phyloP scores from a whole-genome alignment of 2,329 filamentous ascomycete species.

The Aspergillus novoparasiticus region DNA sequence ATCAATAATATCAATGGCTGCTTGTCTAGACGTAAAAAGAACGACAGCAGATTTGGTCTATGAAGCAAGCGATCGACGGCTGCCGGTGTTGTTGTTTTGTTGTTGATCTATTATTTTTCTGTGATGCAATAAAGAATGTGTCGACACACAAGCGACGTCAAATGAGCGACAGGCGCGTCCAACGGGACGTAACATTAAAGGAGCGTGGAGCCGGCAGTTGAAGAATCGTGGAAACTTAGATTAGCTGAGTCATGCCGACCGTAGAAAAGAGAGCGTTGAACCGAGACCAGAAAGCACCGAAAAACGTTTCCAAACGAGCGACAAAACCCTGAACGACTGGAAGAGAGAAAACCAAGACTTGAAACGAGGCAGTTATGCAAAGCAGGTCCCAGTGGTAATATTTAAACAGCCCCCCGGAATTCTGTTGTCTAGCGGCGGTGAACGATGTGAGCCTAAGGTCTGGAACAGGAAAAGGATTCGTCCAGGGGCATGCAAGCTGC shows the following conservation, averaged over 20 bases:
- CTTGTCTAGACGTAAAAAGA: neutral
- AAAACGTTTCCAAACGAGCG: constrained; percentile 38
- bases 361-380: constrained; percentile 22
- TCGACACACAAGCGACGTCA: constrained; percentile 27
- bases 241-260: constrained; percentile 20
- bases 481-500: constrained; percentile 29
- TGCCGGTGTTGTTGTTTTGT: constrained; percentile 23
- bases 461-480: constrained; percentile 18
- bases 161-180: constrained; percentile 22
- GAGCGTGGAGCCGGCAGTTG: constrained; percentile 24
- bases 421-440: constrained; percentile 35
- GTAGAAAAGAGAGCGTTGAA: constrained; percentile 32
- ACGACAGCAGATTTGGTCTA: constrained; percentile 7
- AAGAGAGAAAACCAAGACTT: constrained; percentile 27
- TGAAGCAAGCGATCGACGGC: constrained; percentile 14
- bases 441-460: constrained; percentile 6
- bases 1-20: constrained; percentile 6
- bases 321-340: constrained; percentile 32
- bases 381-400: constrained; percentile 17
- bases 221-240: constrained; percentile 19
- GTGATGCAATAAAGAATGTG: constrained; percentile 33
- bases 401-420: constrained; percentile 26
- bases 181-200: constrained; percentile 18
- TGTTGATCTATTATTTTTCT: constrained; percentile 27
- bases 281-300: constrained; percentile 28